Percentiles rank a stretch among this genome's conserved stretches.
Evolutionary conservation across 2,329 filamentous ascomycete species (phyloP).

Genomic region (Claviceps cyperi): DNA sequence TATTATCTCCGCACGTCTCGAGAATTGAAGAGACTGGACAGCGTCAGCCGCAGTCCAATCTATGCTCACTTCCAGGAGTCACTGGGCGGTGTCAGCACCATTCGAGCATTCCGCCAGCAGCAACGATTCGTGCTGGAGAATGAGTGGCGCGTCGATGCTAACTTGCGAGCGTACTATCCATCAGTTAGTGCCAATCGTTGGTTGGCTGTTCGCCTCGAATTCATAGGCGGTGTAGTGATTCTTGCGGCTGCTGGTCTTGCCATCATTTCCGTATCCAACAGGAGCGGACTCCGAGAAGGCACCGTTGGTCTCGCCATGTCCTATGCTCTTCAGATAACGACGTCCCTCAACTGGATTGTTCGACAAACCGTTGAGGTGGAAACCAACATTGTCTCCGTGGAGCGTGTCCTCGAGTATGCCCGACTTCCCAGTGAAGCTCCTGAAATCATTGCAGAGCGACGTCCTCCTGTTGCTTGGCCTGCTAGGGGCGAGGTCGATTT

Average conservation of each 20-base stretch:
- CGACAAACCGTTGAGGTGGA: slow-evolving; percentile 98
- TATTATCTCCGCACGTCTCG: slow-evolving; percentile 95
- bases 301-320: slow-evolving; percentile 90
- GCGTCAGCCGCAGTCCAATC: slow-evolving; percentile 87
- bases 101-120: slow-evolving; percentile 86
- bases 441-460: slow-evolving; percentile 77
- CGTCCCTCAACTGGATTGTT: slow-evolving; percentile 97
- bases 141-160: slow-evolving; percentile 93
- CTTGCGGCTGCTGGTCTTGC: slow-evolving; percentile 70
- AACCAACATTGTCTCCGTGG: slow-evolving; percentile 98
- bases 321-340: slow-evolving; percentile 91
- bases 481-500: slow-evolving; percentile 78
- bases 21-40: slow-evolving; percentile 91
- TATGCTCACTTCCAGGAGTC: slow-evolving; percentile 98
- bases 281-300: slow-evolving; percentile 51
- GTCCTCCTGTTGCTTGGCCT: slow-evolving; percentile 85
- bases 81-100: slow-evolving; percentile 83
- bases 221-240: slow-evolving; percentile 90
- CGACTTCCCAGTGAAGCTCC: slow-evolving; percentile 82
- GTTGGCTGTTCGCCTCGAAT: slow-evolving; percentile 88
- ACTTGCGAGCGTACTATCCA: slow-evolving; percentile 86
- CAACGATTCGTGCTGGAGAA: slow-evolving; percentile 82
- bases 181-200: slow-evolving; percentile 90
- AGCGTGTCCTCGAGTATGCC: slow-evolving; percentile 93
- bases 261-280: slow-evolving; percentile 62